Conservation (phyloP, 2,329 filamentous ascomycete species). For the Phaeomoniella chlamydospora region DNA sequence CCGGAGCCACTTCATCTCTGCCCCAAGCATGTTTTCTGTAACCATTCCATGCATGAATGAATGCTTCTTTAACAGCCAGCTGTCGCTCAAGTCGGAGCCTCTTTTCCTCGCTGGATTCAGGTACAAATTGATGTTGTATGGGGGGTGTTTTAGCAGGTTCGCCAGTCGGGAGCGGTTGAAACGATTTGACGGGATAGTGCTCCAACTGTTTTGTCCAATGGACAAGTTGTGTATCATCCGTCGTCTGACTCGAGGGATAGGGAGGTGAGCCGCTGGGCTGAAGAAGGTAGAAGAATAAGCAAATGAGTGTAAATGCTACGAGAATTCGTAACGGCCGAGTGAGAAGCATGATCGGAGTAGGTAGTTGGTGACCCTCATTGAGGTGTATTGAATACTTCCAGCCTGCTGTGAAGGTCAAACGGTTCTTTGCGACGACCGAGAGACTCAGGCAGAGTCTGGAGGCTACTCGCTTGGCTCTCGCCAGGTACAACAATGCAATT, state of each 20-base stretch:
- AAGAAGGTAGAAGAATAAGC: neutral
- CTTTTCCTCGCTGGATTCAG: slow-evolving; percentile 6
- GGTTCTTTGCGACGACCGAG: no score
- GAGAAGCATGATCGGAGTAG: no score
- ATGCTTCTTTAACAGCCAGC: slow-evolving; percentile 34
- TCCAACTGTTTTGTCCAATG: slow-evolving; percentile 9
- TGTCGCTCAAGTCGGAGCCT: slow-evolving; percentile 15
- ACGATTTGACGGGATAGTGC: slow-evolving; percentile 8
- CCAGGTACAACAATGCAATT: no score
- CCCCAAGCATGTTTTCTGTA: slow-evolving; percentile 52
- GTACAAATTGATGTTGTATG: slow-evolving; percentile 11
- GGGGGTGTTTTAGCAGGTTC: slow-evolving; percentile 8
- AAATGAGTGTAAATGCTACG: neutral
- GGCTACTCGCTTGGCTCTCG: no score
- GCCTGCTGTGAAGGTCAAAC: no score
- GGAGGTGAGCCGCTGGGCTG: neutral
- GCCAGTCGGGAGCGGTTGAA: slow-evolving; percentile 7
- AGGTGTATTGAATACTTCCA: no score
- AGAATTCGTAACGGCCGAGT: neutral
- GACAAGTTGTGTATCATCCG: no score
- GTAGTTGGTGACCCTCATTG: no score
- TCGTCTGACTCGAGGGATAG: neutral
- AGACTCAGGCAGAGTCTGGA: no score
- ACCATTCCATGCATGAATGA: slow-evolving; percentile 41
- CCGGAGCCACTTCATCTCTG: slow-evolving; percentile 46